A percentile compares a stretch with the other conserved stretches of the same genome.
These are phyloP conservation scores for Calonectria naviculata DNA, from an alignment of 2,329 filamentous ascomycete genomes.

Conservation along the genomic window DNA sequence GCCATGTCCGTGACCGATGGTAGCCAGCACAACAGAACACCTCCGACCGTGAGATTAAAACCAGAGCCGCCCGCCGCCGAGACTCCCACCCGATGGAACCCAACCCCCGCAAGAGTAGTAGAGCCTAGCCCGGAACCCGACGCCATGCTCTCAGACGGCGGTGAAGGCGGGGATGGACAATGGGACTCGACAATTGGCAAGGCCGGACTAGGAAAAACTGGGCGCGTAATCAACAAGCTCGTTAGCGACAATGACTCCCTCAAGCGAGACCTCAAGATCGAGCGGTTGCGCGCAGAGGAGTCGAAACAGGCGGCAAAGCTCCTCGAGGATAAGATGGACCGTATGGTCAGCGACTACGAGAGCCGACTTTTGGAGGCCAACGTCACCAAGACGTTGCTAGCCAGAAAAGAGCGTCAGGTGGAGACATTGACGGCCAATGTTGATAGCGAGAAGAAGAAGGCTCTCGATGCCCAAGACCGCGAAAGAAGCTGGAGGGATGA, in stretches of 20 bases:
- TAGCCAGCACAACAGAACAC: slow-evolving; percentile 46
- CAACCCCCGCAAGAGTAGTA: slow-evolving; percentile 44
- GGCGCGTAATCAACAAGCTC: slow-evolving; percentile 82
- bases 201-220: slow-evolving; percentile 78
- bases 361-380: slow-evolving; percentile 75
- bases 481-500: slow-evolving; percentile 72
- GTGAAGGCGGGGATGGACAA: slow-evolving; percentile 49
- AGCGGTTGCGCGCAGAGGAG: slow-evolving; percentile 74
- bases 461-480: slow-evolving; percentile 67
- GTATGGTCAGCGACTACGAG: slow-evolving; percentile 75
- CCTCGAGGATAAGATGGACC: slow-evolving; percentile 78
- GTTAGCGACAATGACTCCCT: slow-evolving; percentile 84
- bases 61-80: slow-evolving; percentile 38
- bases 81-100: slow-evolving; percentile 46
- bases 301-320: slow-evolving; percentile 75
- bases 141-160: slow-evolving; percentile 44
- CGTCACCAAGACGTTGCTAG: slow-evolving; percentile 77
- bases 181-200: slow-evolving; percentile 78
- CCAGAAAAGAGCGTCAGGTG: slow-evolving; percentile 80
- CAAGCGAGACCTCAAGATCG: slow-evolving; percentile 77
- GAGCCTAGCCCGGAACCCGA: slow-evolving; percentile 43
- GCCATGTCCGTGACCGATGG: slow-evolving; percentile 54
- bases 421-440: slow-evolving; percentile 74
- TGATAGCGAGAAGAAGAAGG: slow-evolving; percentile 71
- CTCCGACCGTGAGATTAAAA: slow-evolving; percentile 51